Conservation (phyloP, 73 alveolate genomes). For the Symbiodinium pilosum region DNA sequence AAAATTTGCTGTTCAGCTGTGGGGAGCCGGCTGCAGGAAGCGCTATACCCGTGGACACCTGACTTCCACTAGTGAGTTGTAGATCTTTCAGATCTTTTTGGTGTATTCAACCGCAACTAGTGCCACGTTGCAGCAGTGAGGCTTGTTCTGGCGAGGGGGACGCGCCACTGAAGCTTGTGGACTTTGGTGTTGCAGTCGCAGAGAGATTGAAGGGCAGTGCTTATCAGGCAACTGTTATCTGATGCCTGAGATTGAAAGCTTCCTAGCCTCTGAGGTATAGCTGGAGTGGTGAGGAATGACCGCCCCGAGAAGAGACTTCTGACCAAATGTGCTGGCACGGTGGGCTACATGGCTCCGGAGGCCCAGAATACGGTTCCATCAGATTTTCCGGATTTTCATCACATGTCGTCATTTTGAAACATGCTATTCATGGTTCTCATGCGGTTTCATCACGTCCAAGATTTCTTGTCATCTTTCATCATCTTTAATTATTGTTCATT, state of each 20-base stretch:
- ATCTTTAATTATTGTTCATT: too few relatives aligned
- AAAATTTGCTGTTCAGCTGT: constrained; percentile 81
- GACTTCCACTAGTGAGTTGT: not conserved
- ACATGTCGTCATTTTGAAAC: too few relatives aligned
- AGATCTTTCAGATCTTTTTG: too few relatives aligned
- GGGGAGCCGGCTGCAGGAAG: constrained; percentile 30
- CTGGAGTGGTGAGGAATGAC: constrained; percentile 43
- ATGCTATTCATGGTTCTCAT: too few relatives aligned
- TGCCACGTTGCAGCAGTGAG: not conserved
- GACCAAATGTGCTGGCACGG: constrained; percentile 74
- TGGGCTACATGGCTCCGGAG: constrained; percentile 89
- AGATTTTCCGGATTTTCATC: too few relatives aligned
- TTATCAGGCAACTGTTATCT: not conserved
- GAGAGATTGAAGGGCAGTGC: not conserved
- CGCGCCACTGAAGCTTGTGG: constrained; percentile 84
- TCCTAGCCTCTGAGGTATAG: not conserved
- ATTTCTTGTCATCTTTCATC: too few relatives aligned
- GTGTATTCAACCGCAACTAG: too few relatives aligned
- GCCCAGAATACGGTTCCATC: too few relatives aligned
- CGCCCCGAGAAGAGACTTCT: constrained; percentile 81
- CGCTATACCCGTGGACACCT: not conserved
- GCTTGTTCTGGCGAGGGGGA: constrained; percentile 61
- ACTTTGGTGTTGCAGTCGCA: constrained; percentile 32
- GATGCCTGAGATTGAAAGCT: not conserved
- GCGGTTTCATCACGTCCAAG: too few relatives aligned